These are phyloP conservation scores for Pseudogymnoascus sp. DNA, from an alignment of 2,329 filamentous ascomycete genomes.

Conservation along the genomic window DNA sequence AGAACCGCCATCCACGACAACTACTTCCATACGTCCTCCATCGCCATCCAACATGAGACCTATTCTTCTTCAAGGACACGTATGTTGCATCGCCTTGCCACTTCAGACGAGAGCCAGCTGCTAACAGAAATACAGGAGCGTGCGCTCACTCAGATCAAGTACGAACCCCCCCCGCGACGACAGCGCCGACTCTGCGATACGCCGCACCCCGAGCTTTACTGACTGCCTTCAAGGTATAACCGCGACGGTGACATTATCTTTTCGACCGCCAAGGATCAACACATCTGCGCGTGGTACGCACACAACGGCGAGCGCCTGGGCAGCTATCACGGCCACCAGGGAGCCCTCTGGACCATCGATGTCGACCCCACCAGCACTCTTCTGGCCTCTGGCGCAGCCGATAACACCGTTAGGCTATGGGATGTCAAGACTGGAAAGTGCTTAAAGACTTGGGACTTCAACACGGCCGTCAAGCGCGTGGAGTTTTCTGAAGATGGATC, in stretches of 20 bases:
- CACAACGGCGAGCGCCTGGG: slow-evolving; percentile 97
- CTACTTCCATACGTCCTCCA: slow-evolving; percentile 6
- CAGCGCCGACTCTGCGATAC: slow-evolving; percentile 10
- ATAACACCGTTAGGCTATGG: slow-evolving; percentile 98
- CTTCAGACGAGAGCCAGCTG: background rate
- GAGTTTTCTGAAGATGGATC: slow-evolving; percentile 94
- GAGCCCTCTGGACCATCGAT: slow-evolving; percentile 98
- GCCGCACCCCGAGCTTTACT: slow-evolving; percentile 17
- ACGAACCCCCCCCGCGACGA: slow-evolving; percentile 28
- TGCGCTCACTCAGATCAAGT: slow-evolving; percentile 91
- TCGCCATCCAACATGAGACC: slow-evolving; percentile 71
- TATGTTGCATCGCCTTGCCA: slow-evolving; percentile 33
- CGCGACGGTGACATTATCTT: slow-evolving; percentile 95
- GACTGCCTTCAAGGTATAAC: slow-evolving; percentile 57
- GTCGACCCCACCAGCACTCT: slow-evolving; percentile 87
- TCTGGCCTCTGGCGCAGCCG: slow-evolving; percentile 89
- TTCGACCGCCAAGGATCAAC: slow-evolving; percentile 91
- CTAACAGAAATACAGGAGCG: slow-evolving; percentile 54
- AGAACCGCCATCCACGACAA: slow-evolving; percentile 4
- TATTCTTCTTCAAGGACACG: slow-evolving; percentile 90
- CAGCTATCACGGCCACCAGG: slow-evolving; percentile 93
- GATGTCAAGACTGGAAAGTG: slow-evolving; percentile 87
- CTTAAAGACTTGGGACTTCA: slow-evolving; percentile 96
- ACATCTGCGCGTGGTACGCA: slow-evolving; percentile 93
- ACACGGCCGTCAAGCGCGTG: slow-evolving; percentile 93